Evolutionary conservation across 345 rosid genomes (phyloP), one percentile per base, ranked within the genome.

Genomic region (Abelmoschus esculentus): DNA sequence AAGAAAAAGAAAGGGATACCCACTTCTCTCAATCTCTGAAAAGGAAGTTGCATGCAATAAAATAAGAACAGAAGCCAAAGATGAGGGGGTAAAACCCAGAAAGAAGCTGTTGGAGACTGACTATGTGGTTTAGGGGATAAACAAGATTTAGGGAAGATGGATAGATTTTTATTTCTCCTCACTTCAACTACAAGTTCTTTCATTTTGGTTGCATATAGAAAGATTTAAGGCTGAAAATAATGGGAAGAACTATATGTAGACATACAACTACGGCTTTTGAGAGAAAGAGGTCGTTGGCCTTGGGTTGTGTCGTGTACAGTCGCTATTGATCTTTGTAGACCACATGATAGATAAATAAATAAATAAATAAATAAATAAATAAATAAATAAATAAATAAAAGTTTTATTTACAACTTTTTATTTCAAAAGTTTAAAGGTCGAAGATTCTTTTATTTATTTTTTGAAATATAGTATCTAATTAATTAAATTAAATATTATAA

Each of bases 41-140:
- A 72, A 68, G 34, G 1, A 72, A 69, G 42, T 34, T 62, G 66
- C 76, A 68, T 77, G 83, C 81, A 80, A 6, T 74, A 49, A 66
- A 63, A 66, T 38, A 58, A 18, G 5, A 18, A 32, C 54, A 18
- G 11, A 53, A 40, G 31, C 42, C 28, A 40, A 34, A 36, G 19
- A 59, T 2, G 42, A 7, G 42, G 42, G 40, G 18, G 44, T 0
- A 49, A 49, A 31, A 59, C 17, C 60, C 46, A 68, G 71, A 68
- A 42, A 42, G 40, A 65, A 65, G 54, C 34, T 64, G 3, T 3
- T 44, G 54, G 7, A 19, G 8, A 15, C 5, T 28, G 26, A 47
- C 8, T 19, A 26, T 44, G 69, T 65, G 15, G 70, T 28, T 47
- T 47, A 66, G 38, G 57, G 14, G 57, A 47, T 28, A 66, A 52